phyloP scores from a whole-genome alignment of 2,329 filamentous ascomycete species.

The Paracamarosporium sp. region DNA sequence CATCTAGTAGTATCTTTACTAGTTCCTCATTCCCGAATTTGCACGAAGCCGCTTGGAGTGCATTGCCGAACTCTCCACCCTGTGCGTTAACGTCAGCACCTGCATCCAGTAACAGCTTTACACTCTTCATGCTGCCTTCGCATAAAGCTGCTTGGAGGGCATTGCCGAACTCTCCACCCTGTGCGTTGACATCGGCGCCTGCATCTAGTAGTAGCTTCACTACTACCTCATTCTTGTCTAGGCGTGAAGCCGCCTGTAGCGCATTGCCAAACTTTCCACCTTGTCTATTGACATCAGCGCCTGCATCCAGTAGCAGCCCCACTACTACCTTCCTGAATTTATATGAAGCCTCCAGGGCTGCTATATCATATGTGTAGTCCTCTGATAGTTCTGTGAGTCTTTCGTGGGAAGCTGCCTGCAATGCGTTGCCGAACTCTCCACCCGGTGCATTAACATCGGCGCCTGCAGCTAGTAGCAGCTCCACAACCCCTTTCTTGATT shows the following conservation, averaged over 20 bases:
- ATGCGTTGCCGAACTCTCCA: background rate
- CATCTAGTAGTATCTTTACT: conserved; percentile 5
- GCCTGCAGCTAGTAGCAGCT: background rate
- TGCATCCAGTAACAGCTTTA: background rate
- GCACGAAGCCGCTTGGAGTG: background rate
- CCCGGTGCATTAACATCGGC: background rate
- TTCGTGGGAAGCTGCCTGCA: background rate
- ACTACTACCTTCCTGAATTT: too few relatives aligned
- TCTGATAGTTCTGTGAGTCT: too few relatives aligned
- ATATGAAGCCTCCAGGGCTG: too few relatives aligned
- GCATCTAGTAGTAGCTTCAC: conserved; percentile 5
- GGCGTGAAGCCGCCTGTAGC: conserved; percentile 3
- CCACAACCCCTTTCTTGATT: too few relatives aligned
- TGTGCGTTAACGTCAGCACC: background rate
- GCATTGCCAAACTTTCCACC: conserved; percentile 1
- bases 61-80: background rate
- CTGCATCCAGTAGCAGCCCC: background rate
- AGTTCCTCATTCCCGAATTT: background rate
- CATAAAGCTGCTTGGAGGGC: background rate
- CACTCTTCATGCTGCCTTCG: background rate
- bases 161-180: background rate
- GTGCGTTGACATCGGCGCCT: background rate
- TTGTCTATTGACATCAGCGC: background rate
- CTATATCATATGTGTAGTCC: too few relatives aligned
- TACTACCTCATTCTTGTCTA: background rate